These are phyloP conservation scores for Ceratocystis colombiana DNA, from an alignment of 2,329 filamentous ascomycete genomes.

Conservation along the genomic window DNA sequence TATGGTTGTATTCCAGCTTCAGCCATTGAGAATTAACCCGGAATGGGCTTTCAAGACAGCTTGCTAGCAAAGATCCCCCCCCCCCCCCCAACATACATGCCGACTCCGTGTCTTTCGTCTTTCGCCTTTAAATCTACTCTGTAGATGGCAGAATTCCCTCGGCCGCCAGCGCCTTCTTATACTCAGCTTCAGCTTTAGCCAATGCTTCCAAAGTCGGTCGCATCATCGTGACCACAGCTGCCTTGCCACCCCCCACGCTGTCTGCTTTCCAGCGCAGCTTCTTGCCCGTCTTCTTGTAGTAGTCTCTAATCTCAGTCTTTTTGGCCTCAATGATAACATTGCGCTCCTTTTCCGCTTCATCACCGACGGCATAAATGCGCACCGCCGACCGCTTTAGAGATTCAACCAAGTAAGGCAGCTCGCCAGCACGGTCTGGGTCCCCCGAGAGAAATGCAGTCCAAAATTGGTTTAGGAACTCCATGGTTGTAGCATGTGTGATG, in stretches of 20 bases:
- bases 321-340: slow-evolving; percentile 54
- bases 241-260: slow-evolving; percentile 61
- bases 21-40: too few relatives aligned
- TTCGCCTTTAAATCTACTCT: slow-evolving; percentile 31
- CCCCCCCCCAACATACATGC: too few relatives aligned
- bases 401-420: slow-evolving; percentile 72
- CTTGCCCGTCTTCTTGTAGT: slow-evolving; percentile 62
- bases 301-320: slow-evolving; percentile 59
- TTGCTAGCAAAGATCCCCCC: background rate
- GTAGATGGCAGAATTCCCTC: slow-evolving; percentile 44
- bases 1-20: background rate
- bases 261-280: slow-evolving; percentile 60
- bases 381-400: slow-evolving; percentile 67
- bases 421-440: slow-evolving; percentile 66
- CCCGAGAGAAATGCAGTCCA: slow-evolving; percentile 88
- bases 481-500: slow-evolving; percentile 79
- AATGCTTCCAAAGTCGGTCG: slow-evolving; percentile 63
- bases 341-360: slow-evolving; percentile 67
- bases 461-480: slow-evolving; percentile 95
- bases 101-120: background rate
- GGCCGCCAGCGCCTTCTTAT: slow-evolving; percentile 59
- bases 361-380: slow-evolving; percentile 69
- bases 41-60: background rate
- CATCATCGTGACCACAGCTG: slow-evolving; percentile 66
- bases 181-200: slow-evolving; percentile 58